Base-by-base conservation (phyloP, 305 asterid species). In the Fraxinus latifolia region DNA sequence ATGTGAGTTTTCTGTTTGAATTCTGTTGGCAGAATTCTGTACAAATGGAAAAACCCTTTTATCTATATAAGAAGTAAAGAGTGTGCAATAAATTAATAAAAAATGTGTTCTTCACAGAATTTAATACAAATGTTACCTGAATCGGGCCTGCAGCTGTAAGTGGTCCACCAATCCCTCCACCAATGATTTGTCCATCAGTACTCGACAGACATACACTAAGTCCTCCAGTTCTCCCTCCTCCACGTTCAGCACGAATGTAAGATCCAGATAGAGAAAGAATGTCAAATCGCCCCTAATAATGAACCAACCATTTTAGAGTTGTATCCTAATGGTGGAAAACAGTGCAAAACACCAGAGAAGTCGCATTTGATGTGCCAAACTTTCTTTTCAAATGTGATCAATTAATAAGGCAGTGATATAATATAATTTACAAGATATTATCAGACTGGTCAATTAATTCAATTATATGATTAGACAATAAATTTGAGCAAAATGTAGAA, bases 91-190 rank as follows among this genome's bases (percentile, higher is more conserved):
- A 5, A 39, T 4, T 47, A 74, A 5, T 27, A 39, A 7, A 15
- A 42, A 74, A 1, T 0, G 2, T n/a, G 5, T 4, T 37, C 50
- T 29, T 31, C 7, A 34, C 50, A 5, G 37, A 7, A 29, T 19
- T 15, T 25, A 47, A 31, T 55, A 55, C 19, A 68, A 21, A 82
- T 60, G 67, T 32, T 83, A 91, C 94, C 94, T 91, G 93, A 75
- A 91, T 82, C 4, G 91, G 94, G 71, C 94, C 92, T 4, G 92
- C 93, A 82, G 94, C 94, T 0, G 65, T 88, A 80, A 91, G 90
- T 68, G 94, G 93, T 74, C 92, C 93, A 21, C 89, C 92, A 12
- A 91, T 86, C 53, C 94, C 91, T 32, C 94, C 94, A 60, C 94
- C 94, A 77, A 91, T 83, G 78, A 91, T 90, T 86, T 88, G 93